A percentile compares a stretch with the other conserved stretches of the same genome.
Evolutionary conservation across 768 basidiomycete species (phyloP).

Genomic region (Russula dissimulans): DNA sequence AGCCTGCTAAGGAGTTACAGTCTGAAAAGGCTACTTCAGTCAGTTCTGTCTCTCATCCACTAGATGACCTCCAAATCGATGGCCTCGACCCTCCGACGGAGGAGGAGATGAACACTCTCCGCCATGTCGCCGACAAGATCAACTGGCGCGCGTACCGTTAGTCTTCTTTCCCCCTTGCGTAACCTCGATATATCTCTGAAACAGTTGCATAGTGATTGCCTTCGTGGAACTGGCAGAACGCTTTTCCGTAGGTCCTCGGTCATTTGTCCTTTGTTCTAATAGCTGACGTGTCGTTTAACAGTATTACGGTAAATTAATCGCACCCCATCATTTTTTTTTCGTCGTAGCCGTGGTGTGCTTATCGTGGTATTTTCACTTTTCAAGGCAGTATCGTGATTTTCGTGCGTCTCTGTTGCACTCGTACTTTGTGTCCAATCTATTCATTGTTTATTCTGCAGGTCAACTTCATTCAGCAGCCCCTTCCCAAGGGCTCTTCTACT

Average conservation of each 20-base stretch:
- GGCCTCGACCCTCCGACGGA: constrained; percentile 19
- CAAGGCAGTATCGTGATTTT: constrained; percentile 14
- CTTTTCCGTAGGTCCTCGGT: constrained; percentile 21
- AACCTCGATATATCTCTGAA: background rate
- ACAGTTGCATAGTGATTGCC: constrained; percentile 20
- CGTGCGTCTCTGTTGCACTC: constrained; percentile 2
- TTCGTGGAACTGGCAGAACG: constrained; percentile 25
- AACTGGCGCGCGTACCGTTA: constrained; percentile 18
- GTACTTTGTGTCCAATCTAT: background rate
- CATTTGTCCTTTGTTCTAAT: background rate
- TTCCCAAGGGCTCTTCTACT: constrained; percentile 21
- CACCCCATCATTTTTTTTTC: background rate
- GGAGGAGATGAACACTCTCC: constrained; percentile 20
- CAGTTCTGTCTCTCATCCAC: background rate
- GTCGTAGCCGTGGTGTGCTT: background rate
- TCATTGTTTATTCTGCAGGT: constrained; percentile 4
- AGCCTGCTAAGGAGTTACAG: constrained; percentile 1
- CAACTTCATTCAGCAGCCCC: constrained; percentile 25
- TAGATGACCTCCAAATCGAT: constrained; percentile 1
- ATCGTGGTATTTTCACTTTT: background rate
- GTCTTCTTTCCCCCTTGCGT: background rate
- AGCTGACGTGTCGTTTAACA: constrained; percentile 2
- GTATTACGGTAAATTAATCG: constrained; percentile 13
- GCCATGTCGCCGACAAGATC: constrained; percentile 22
- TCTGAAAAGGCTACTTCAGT: background rate